Base-by-base conservation (phyloP, 306 rosid species). In the Ochetophila trinervis region DNA sequence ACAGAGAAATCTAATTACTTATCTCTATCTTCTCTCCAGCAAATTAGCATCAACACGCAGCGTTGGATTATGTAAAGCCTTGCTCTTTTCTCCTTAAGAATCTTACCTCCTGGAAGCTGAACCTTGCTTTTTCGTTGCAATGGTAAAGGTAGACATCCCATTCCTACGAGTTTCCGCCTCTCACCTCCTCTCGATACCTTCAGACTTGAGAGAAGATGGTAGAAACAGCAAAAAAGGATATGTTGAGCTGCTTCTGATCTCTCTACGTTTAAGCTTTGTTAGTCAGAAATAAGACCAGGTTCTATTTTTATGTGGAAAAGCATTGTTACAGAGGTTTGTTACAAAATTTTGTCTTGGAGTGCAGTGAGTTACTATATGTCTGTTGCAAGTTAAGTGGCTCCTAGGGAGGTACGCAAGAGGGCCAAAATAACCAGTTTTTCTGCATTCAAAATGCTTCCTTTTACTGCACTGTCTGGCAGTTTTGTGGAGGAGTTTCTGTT, bases 21-120 rank as follows among this genome's bases (percentile, higher is more conserved):
- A 60, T 76, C 78, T 67, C 57, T 54, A 7, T 72, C 61, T 15
- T 70, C 76, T 66, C 71, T 76, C 82, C 86, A 84, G 67, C 69
- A 73, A 70, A 84, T 60, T 55, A 73, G 70, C 81, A 81, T 81
- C 64, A 79, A 18, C 8, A 76, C n/a, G 60, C 84, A 84, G 1
- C 60, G 73, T 19, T 58, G 53, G 74, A 78, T 78, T 53, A 84
- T 80, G 67, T 69, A 78, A 36, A 80, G 74, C 82, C 70, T 80
- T 19, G 88, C 67, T 45, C 60, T 55, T 78, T 81, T 78, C 76
- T 77, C 84, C 62, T 73, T 66, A 69, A 68, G 66, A 49, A 36
- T 58, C 47, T 45, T 62, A 8, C 72, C 71, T 56, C 53, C 74
- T 61, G 75, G 66, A 40, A 10, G 58, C 9, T 12, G 42, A 66